phyloP scores from a whole-genome alignment of 106 monocot species.

The Gastrodia elata region DNA sequence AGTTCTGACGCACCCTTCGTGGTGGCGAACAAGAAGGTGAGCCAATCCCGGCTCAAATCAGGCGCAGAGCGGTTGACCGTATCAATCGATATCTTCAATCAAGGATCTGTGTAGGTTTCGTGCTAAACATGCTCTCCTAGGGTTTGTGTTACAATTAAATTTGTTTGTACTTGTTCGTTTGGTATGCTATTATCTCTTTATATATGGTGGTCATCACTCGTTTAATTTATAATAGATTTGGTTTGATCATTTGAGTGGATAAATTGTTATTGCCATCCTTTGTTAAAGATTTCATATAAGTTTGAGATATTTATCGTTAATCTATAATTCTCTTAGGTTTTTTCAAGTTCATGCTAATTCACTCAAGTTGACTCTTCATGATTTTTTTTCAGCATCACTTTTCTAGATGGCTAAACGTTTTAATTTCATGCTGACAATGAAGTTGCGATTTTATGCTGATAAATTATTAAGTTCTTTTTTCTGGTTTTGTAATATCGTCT shows the following conservation, averaged over 20 bases:
- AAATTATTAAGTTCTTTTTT: not conserved
- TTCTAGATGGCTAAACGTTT: not conserved
- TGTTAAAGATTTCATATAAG: not conserved
- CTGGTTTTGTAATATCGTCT: no score
- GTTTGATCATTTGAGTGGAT: not conserved
- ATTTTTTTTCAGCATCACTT: not conserved
- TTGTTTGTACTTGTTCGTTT: not conserved
- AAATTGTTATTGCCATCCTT: not conserved
- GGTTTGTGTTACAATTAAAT: not conserved
- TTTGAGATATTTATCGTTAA: not conserved
- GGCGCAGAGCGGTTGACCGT: slow-evolving; percentile 78
- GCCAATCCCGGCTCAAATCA: slow-evolving; percentile 58
- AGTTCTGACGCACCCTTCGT: slow-evolving; percentile 67
- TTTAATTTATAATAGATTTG: not conserved
- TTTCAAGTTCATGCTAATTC: not conserved
- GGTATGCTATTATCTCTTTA: not conserved
- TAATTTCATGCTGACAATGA: not conserved
- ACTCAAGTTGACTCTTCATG: not conserved
- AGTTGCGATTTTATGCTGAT: not conserved
- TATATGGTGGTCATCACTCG: not conserved
- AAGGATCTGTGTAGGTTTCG: slow-evolving; percentile 78
- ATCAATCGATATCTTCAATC: slow-evolving; percentile 82
- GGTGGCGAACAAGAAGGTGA: slow-evolving; percentile 85
- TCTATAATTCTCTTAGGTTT: not conserved
- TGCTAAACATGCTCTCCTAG: not conserved